Percentiles rank a stretch among this genome's conserved stretches.
Evolutionary conservation across 1,284 basidiomycete species (phyloP).

Genomic region (Sanghuangporus baumii): DNA sequence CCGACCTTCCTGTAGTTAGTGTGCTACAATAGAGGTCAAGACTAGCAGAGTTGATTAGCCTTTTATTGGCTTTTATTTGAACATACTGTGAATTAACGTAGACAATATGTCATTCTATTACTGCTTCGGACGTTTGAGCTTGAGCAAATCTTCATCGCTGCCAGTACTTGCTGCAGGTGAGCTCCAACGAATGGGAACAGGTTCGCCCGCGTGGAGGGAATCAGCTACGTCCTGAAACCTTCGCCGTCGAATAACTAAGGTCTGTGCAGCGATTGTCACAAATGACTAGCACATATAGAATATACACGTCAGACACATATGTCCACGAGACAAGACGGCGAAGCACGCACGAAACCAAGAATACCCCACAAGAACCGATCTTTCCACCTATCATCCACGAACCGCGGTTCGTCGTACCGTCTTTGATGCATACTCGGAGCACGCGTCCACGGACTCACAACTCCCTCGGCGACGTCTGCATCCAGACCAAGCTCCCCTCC

Average conservation of each 20-base stretch:
- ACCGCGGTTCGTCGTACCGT: conserved; percentile 22
- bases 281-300: not conserved
- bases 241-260: not conserved
- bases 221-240: not conserved
- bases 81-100: not conserved
- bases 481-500: not conserved
- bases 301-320: not conserved
- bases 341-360: conserved; percentile 9
- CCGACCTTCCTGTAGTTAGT: not conserved
- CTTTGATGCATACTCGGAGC: conserved; percentile 34
- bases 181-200: not conserved
- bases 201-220: not conserved
- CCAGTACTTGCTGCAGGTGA: not conserved
- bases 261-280: conserved; percentile 6
- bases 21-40: not conserved
- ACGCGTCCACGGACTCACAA: conserved; percentile 23
- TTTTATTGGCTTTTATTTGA: not conserved
- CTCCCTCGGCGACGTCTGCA: conserved; percentile 30
- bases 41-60: not conserved
- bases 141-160: not conserved
- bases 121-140: not conserved
- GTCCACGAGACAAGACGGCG: not conserved
- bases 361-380: conserved; percentile 39
- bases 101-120: not conserved
- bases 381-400: conserved; percentile 46